Conservation (phyloP, 768 basidiomycete species). For the Russula dissimulans region DNA sequence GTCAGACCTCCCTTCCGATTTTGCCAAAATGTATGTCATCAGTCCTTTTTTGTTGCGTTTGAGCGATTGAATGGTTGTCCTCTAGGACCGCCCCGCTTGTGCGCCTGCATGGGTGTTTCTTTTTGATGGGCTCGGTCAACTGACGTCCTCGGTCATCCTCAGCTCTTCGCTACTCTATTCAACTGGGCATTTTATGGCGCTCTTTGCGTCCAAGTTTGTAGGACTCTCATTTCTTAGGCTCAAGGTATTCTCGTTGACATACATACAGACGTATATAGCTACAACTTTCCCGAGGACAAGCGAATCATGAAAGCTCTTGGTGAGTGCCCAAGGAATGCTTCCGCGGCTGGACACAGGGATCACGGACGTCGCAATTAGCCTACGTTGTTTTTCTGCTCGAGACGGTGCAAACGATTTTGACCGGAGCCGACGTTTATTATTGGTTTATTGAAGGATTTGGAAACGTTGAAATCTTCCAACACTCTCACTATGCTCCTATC, state of each 20-base stretch:
- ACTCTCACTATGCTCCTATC: constrained; percentile 22
- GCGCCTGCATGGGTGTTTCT: not conserved
- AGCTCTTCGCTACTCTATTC: constrained; percentile 16
- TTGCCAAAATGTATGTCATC: not conserved
- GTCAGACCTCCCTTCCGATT: not conserved
- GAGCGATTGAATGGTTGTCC: not conserved
- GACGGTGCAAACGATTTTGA: constrained; percentile 22
- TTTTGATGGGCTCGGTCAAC: not conserved
- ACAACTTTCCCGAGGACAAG: not conserved
- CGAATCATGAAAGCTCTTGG: not conserved
- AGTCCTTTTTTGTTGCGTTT: no score
- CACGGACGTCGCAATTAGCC: constrained; percentile 13
- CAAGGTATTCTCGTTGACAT: not conserved
- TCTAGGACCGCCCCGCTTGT: constrained; percentile 7
- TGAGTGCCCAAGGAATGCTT: not conserved
- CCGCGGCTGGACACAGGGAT: not conserved
- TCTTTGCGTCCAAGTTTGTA: constrained; percentile 26
- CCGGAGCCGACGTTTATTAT: constrained; percentile 23
- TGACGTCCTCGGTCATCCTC: not conserved
- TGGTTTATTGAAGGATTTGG: constrained; percentile 27
- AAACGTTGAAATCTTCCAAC: constrained; percentile 21
- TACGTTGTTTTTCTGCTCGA: constrained; percentile 23
- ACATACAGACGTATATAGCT: not conserved
- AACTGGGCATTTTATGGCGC: constrained; percentile 25
- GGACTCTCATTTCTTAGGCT: not conserved